Evolutionary conservation across 257 asterid genomes (phyloP).

Genomic region (Solanum habrochaites): DNA sequence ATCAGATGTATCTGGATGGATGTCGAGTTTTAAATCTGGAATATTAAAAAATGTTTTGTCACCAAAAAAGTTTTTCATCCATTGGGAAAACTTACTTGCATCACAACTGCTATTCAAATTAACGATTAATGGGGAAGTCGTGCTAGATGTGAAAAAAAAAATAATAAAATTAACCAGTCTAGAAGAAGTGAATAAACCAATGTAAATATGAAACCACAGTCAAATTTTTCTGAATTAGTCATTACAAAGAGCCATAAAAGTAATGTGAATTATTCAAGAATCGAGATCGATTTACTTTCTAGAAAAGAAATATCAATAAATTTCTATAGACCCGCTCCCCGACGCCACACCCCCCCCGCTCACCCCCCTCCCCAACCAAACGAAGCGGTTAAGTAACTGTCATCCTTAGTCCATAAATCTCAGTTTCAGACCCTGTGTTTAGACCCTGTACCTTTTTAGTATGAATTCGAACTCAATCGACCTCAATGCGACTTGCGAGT

Average conservation of each 20-base stretch:
- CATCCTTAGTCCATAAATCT: neutral
- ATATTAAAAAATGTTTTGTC: neutral
- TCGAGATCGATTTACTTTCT: neutral
- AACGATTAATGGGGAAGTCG: too few relatives aligned
- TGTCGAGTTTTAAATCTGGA: neutral
- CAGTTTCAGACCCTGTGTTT: neutral
- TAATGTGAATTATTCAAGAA: neutral
- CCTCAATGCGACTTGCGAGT: neutral
- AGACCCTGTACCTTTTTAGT: accelerated
- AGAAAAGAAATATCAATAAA: too few relatives aligned
- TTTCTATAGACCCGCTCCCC: too few relatives aligned
- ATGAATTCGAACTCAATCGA: neutral
- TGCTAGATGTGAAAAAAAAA: neutral
- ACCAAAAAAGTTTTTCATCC: neutral
- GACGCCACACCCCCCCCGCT: too few relatives aligned
- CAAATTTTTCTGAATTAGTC: neutral
- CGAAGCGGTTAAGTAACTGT: neutral
- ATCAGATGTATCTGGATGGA: accelerated
- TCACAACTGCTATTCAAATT: neutral
- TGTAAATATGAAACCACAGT: neutral
- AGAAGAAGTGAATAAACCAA: neutral
- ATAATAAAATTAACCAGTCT: neutral
- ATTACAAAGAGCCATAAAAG: neutral
- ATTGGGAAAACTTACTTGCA: neutral
- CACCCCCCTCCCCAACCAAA: too few relatives aligned